Conservation (phyloP, 768 basidiomycete genomes). For the Lactarius akahatsu region DNA sequence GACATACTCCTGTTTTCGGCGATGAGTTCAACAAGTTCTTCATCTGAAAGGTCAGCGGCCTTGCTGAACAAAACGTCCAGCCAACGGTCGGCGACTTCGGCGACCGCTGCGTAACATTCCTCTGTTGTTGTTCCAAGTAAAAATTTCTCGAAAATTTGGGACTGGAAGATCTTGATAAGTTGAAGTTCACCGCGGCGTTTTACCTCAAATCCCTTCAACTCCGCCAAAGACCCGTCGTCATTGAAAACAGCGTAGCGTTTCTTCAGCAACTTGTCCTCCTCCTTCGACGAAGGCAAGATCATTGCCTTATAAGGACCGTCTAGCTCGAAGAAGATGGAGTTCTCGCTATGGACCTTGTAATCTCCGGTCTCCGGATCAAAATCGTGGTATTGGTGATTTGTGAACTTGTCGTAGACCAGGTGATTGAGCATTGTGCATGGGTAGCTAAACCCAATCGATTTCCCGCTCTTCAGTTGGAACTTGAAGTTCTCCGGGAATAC, state of each 20-base stretch:
- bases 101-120: slow-evolving; percentile 94
- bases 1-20: slow-evolving; percentile 99
- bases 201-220: slow-evolving; percentile 98
- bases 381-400: slow-evolving; percentile 97
- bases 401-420: slow-evolving; percentile 91
- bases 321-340: slow-evolving; percentile 99
- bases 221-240: slow-evolving; percentile 95
- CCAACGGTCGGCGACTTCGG: slow-evolving; percentile 94
- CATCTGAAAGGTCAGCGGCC: slow-evolving; percentile 81
- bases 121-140: slow-evolving; percentile 88
- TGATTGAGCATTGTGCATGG: slow-evolving; percentile 99
- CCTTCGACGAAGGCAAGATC: slow-evolving; percentile 98
- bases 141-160: slow-evolving; percentile 97
- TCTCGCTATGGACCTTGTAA: slow-evolving; percentile 87
- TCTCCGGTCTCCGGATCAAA: slow-evolving; percentile 81
- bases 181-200: slow-evolving; percentile 97
- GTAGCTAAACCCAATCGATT: slow-evolving; percentile 87
- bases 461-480: slow-evolving; percentile 86
- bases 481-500: slow-evolving; percentile 98
- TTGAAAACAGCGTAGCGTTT: slow-evolving; percentile 99
- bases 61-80: slow-evolving; percentile 90
- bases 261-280: slow-evolving; percentile 97
- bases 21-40: slow-evolving; percentile 95
- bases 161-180: slow-evolving; percentile 99
- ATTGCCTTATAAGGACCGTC: slow-evolving; percentile 99